Conservation (phyloP, 2,329 filamentous ascomycete genomes). For the Alternaria angustiovoidea region DNA sequence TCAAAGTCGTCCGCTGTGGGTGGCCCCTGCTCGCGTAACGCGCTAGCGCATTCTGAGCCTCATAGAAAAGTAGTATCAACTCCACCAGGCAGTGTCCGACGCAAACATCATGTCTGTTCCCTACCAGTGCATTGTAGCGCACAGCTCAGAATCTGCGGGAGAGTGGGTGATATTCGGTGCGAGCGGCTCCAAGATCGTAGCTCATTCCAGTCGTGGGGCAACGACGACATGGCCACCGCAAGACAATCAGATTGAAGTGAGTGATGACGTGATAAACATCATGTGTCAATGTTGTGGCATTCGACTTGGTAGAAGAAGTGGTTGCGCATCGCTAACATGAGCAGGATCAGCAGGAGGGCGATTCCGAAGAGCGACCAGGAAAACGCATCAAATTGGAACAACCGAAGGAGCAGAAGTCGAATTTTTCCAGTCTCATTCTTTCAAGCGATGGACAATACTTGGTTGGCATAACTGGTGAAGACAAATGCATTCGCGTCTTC, state of each 20-base stretch:
- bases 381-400: slow-evolving; percentile 54
- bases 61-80: slow-evolving; percentile 19
- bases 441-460: slow-evolving; percentile 73
- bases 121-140: slow-evolving; percentile 51
- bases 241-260: slow-evolving; percentile 30
- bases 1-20: slow-evolving; percentile 35
- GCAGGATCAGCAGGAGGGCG: slow-evolving; percentile 30
- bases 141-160: slow-evolving; percentile 20
- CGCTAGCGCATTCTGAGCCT: slow-evolving; percentile 24
- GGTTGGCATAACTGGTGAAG: slow-evolving; percentile 83
- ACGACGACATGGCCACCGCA: slow-evolving; percentile 41
- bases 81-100: slow-evolving; percentile 14
- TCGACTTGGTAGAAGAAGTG: not conserved
- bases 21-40: slow-evolving; percentile 25
- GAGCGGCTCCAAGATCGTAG: slow-evolving; percentile 74
- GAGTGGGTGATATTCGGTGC: slow-evolving; percentile 72
- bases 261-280: slow-evolving; percentile 17
- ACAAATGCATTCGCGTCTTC: slow-evolving; percentile 90
- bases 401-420: slow-evolving; percentile 56
- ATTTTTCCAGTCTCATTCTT: slow-evolving; percentile 73
- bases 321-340: slow-evolving; percentile 20
- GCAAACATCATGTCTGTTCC: slow-evolving; percentile 44
- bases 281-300: not conserved
- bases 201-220: slow-evolving; percentile 41
- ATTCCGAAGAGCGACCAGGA: slow-evolving; percentile 48